Evolutionary conservation across 1,284 basidiomycete species (phyloP).

Genomic region (Malassezia arunalokei): DNA sequence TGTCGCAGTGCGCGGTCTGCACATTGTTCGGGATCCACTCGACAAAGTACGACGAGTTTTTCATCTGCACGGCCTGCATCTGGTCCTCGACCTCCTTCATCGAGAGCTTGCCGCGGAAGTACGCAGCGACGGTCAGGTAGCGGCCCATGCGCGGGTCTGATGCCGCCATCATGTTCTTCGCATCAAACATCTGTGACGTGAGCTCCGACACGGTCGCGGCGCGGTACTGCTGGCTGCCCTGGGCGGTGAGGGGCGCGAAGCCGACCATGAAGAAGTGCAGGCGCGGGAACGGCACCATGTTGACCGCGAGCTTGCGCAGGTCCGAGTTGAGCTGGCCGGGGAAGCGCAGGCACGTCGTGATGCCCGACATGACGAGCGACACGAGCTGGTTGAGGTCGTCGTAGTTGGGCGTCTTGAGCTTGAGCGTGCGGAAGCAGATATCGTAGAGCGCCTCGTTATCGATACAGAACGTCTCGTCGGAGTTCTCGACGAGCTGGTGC

Average conservation of each 20-base stretch:
- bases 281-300: constrained; percentile 95
- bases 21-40: constrained; percentile 77
- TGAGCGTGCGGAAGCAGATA: constrained; percentile 92
- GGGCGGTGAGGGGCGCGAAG: constrained; percentile 84
- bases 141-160: constrained; percentile 83
- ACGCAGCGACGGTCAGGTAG: constrained; percentile 74
- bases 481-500: constrained; percentile 57
- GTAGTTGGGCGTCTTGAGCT: constrained; percentile 83
- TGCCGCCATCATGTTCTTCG: constrained; percentile 65
- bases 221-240: constrained; percentile 78
- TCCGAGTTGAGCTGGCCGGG: constrained; percentile 98
- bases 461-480: constrained; percentile 57
- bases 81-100: constrained; percentile 99
- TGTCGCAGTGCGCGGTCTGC: constrained; percentile 88
- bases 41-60: constrained; percentile 94
- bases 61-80: constrained; percentile 89
- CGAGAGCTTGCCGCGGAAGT: constrained; percentile 93
- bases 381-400: constrained; percentile 95
- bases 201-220: constrained; percentile 90
- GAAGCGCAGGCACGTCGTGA: constrained; percentile 87
- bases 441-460: constrained; percentile 90
- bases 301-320: constrained; percentile 88
- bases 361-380: constrained; percentile 93
- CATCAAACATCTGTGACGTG: constrained; percentile 96
- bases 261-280: constrained; percentile 99